Conservation (phyloP, 2,329 filamentous ascomycete genomes). For the Penicillium polonicum region DNA sequence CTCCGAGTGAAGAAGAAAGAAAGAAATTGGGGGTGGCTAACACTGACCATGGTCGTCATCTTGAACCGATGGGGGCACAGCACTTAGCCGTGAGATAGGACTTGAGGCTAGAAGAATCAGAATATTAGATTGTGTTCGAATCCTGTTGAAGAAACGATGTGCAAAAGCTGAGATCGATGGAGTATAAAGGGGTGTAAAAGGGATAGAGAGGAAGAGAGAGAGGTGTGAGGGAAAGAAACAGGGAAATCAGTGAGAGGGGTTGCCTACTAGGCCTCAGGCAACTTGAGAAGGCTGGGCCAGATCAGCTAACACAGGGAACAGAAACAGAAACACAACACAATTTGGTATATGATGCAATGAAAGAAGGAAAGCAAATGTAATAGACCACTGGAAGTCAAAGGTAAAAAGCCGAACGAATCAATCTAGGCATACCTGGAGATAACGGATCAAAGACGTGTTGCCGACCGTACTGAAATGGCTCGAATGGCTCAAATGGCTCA, state of each 20-base stretch:
- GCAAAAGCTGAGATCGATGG: constrained; percentile 1
- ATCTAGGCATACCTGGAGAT: constrained; percentile 14
- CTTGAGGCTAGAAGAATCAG: constrained; percentile 12
- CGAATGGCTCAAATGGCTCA: not conserved
- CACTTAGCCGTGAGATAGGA: constrained; percentile 28
- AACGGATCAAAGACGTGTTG: constrained; percentile 13
- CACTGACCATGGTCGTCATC: constrained; percentile 43
- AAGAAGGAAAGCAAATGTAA: not conserved
- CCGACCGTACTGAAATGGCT: constrained; percentile 16
- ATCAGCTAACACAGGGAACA: constrained; percentile 1
- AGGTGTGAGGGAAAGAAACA: constrained; percentile 11
- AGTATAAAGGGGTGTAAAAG: constrained; percentile 9
- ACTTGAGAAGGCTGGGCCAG: constrained; percentile 12
- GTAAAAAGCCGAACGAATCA: not conserved
- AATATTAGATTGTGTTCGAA: constrained; percentile 8
- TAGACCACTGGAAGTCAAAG: not conserved
- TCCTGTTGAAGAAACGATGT: not conserved
- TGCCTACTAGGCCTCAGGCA: constrained; percentile 22
- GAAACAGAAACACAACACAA: not conserved
- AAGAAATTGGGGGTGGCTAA: constrained; percentile 1
- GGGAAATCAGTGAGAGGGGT: constrained; percentile 12
- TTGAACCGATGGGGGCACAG: constrained; percentile 31
- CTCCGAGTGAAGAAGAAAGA: not conserved
- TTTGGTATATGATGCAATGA: not conserved
- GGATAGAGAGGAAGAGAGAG: constrained; percentile 10